phyloP scores from a whole-genome alignment of 495 filamentous ascomycete genomes.

The Neohortaea acidophila region DNA sequence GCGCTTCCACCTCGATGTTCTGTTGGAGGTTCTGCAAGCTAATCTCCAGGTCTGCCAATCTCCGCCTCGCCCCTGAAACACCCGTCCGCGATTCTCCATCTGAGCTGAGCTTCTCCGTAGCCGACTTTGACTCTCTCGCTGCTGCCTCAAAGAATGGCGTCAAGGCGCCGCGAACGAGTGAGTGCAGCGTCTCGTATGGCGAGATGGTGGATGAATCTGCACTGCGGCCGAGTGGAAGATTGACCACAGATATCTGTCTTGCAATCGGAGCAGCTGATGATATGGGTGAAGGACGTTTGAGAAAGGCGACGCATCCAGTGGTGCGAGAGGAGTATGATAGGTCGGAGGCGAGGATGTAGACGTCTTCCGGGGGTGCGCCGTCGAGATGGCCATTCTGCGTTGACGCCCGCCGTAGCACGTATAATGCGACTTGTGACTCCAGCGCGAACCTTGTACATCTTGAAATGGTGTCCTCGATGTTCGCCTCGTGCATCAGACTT shows the following conservation, averaged over 20 bases:
- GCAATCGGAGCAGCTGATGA: constrained; percentile 63
- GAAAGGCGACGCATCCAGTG: constrained; percentile 67
- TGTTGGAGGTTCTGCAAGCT: constrained; percentile 83
- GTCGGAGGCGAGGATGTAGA: constrained; percentile 66
- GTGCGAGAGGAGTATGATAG: constrained; percentile 64
- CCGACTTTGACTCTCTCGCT: constrained; percentile 63
- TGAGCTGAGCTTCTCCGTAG: constrained; percentile 47
- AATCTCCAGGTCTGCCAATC: constrained; percentile 80
- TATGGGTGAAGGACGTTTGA: constrained; percentile 78
- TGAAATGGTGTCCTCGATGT: constrained; percentile 61
- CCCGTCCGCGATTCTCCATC: constrained; percentile 78
- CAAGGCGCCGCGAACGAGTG: constrained; percentile 71
- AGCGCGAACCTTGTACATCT: constrained; percentile 79
- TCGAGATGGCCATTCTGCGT: constrained; percentile 30
- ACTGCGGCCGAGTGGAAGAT: constrained; percentile 64
- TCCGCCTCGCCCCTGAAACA: constrained; percentile 91
- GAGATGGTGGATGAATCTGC: constrained; percentile 51
- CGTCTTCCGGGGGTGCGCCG: constrained; percentile 28
- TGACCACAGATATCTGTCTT: constrained; percentile 79
- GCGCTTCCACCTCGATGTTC: constrained; percentile 90
- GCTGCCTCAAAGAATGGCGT: constrained; percentile 92
- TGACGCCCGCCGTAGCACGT: constrained; percentile 71
- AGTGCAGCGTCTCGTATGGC: constrained; percentile 82
- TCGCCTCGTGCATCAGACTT: constrained; percentile 61
- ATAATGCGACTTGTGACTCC: constrained; percentile 73